Conservation (phyloP, 345 rosid species). For the Adansonia digitata region DNA sequence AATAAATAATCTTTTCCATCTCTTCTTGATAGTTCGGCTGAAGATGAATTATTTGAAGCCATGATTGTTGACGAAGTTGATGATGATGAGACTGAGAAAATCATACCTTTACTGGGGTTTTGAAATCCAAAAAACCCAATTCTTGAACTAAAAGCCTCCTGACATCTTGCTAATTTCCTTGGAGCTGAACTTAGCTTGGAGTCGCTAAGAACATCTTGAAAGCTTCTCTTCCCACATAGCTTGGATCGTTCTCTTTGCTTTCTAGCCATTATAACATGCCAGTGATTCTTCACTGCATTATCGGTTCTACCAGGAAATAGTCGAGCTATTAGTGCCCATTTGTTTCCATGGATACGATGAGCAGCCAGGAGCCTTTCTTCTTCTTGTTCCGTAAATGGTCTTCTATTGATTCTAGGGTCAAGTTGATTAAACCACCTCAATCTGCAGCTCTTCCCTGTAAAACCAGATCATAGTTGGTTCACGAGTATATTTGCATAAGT, state of each 20-base stretch:
- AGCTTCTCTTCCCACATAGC: conserved; percentile 31
- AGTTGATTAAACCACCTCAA: conserved; percentile 68
- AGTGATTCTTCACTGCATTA: conserved; percentile 69
- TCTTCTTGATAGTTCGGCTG: too few relatives aligned
- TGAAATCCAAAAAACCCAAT: background rate
- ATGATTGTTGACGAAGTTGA: too few relatives aligned
- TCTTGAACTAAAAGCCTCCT: background rate
- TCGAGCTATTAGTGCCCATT: too few relatives aligned
- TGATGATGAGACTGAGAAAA: too few relatives aligned
- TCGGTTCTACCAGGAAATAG: conserved; percentile 61
- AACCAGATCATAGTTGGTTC: background rate
- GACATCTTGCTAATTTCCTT: background rate
- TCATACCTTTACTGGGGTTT: too few relatives aligned
- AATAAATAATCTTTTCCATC: too few relatives aligned
- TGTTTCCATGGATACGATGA: too few relatives aligned
- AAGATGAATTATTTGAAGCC: too few relatives aligned
- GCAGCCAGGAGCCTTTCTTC: conserved; percentile 52
- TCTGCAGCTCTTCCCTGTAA: conserved; percentile 61
- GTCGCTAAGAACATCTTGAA: conserved; percentile 18
- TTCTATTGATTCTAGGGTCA: conserved; percentile 56
- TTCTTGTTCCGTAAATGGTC: conserved; percentile 58
- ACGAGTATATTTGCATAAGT: background rate
- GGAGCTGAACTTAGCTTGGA: background rate
- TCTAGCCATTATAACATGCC: conserved; percentile 65
- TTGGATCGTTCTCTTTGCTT: conserved; percentile 38